These are phyloP conservation scores for Spizellomyces sp. DNA, from an alignment of 192 early-diverging fungal genomes.

Conservation along the genomic window DNA sequence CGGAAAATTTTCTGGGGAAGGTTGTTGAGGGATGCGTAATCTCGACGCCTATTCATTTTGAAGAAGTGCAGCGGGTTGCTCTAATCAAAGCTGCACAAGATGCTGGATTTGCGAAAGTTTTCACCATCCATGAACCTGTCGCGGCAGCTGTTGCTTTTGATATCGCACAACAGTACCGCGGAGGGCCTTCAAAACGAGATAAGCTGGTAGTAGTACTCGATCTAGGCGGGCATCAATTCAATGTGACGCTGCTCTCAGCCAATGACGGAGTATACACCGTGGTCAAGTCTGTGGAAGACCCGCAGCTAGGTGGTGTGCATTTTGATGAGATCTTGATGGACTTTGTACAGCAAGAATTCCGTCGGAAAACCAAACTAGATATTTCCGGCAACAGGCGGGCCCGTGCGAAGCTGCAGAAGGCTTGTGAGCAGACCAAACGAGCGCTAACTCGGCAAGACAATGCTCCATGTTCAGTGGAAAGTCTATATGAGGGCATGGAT, in stretches of 20 bases:
- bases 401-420: conserved; percentile 76
- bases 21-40: conserved; percentile 81
- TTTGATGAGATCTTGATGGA: conserved; percentile 83
- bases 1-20: conserved; percentile 83
- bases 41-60: conserved; percentile 85
- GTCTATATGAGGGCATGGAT: conserved; percentile 88
- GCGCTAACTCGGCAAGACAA: conserved; percentile 76
- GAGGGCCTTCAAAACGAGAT: conserved; percentile 57
- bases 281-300: conserved; percentile 74
- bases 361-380: conserved; percentile 81
- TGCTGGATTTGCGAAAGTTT: conserved; percentile 79
- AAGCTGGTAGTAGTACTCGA: conserved; percentile 84
- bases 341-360: conserved; percentile 86
- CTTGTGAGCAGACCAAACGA: conserved; percentile 91
- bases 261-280: conserved; percentile 85
- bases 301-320: conserved; percentile 77
- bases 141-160: conserved; percentile 86
- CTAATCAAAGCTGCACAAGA: conserved; percentile 66
- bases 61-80: conserved; percentile 68
- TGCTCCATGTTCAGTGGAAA: conserved; percentile 93
- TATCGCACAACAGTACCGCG: conserved; percentile 39
- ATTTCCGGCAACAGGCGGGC: conserved; percentile 75
- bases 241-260: conserved; percentile 75
- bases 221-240: conserved; percentile 84
- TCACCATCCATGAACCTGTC: conserved; percentile 85